A percentile compares a stretch with the other conserved stretches of the same genome.
Conservation (phyloP, 441 rosid species). For the Euphorbia celastroides region DNA sequence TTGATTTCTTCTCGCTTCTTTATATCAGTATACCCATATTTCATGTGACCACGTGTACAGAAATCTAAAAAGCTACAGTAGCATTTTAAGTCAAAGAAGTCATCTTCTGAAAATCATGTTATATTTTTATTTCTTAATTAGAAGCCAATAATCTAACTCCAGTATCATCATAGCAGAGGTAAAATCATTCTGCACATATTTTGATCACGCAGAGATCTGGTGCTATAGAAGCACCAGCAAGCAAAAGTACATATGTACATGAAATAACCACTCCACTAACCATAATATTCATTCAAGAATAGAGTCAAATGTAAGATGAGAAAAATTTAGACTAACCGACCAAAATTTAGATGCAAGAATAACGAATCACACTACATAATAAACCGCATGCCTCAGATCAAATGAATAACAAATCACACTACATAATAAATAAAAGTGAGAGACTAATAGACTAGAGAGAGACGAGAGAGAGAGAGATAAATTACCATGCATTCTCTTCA, state of each 20-base stretch:
- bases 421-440: not conserved
- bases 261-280: not conserved
- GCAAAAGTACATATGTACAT: not conserved
- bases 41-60: not conserved
- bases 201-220: too few species aligned
- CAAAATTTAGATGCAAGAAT: not conserved
- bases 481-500: constrained; percentile 87
- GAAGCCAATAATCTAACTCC: not conserved
- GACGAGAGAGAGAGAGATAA: not conserved
- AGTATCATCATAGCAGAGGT: not conserved
- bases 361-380: not conserved
- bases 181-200: not conserved
- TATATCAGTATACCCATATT: not conserved
- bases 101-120: not conserved
- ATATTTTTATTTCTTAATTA: too few species aligned
- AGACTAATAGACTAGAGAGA: not conserved
- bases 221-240: too few species aligned
- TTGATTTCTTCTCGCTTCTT: not conserved
- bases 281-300: not conserved
- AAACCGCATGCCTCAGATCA: not conserved
- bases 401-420: not conserved
- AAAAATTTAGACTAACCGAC: not conserved
- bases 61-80: not conserved
- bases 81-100: not conserved
- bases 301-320: not conserved